phyloP scores from a whole-genome alignment of 208 protist genomes.

The Crithidia mellificae region DNA sequence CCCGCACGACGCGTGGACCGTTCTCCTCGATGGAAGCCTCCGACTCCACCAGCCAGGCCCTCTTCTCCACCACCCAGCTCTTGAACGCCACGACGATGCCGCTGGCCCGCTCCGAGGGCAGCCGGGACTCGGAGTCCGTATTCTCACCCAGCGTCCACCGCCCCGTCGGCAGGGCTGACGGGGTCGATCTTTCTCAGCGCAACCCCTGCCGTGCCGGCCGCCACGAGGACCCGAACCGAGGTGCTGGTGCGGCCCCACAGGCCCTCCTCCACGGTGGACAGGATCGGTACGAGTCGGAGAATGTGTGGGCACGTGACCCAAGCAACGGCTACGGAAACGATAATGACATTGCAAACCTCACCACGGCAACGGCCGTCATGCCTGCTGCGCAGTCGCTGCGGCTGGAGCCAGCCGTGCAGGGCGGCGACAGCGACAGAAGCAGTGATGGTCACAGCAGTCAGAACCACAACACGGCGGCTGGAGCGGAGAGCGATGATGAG shows the following conservation, averaged over 20 bases:
- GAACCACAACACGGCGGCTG: neutral
- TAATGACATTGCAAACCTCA: neutral
- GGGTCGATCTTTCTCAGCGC: neutral
- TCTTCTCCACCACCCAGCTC: conserved; percentile 15
- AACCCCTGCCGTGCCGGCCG: neutral
- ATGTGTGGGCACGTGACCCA: conserved; percentile 6
- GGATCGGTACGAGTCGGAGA: neutral
- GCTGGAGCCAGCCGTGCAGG: neutral
- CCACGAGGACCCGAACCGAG: neutral
- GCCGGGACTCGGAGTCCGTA: neutral
- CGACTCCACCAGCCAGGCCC: conserved; percentile 4
- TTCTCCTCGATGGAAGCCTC: conserved; percentile 9
- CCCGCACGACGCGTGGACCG: conserved; percentile 1
- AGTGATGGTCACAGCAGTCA: too few species aligned
- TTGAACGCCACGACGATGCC: conserved; percentile 21
- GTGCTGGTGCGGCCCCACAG: neutral
- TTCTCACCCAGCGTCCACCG: conserved; percentile 20
- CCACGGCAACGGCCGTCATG: neutral
- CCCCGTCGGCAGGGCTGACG: neutral
- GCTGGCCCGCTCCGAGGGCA: conserved; percentile 11
- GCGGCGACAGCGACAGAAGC: neutral
- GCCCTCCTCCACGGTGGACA: neutral
- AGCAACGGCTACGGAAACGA: neutral
- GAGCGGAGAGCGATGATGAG: conserved; percentile 35
- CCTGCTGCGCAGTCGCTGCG: neutral